Evolutionary conservation across 371 early-diverging fungal genomes (phyloP), one percentile per base, ranked within the genome.

Genomic region (Mucor lusitanicus): DNA sequence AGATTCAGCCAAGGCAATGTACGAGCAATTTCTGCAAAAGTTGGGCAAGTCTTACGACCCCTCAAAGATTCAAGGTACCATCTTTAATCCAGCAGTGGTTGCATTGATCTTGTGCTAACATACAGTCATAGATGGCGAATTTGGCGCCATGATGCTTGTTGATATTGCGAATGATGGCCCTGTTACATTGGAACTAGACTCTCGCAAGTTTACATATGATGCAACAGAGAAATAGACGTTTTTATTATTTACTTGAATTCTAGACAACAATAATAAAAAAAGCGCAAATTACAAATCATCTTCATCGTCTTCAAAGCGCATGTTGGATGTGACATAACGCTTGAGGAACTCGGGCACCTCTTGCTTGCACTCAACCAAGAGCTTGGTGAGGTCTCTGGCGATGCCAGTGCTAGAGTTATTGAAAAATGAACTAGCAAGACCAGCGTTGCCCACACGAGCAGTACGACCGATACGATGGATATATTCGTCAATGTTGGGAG

Each of bases 121-220:
- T 62, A 3, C 32, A 48, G 15, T 6, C 11, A 19, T 68, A 89
- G 92, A 92, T 75, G 94, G 92, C 8, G 83, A 78, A 55, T 92
- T 94, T 77, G 92, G 93, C 7, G 93, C 90, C 6, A 91, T 92
- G 95, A 95, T 96, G 96, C 63, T 84, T 58, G 96, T 97, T 15
- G 85, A 85, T 40, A 85, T 97, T 71, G 83, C 84, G 12, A 97
- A 97, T 75, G 97, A 94, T 59, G 90, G 93, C 12, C 94, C 93
- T n/a, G 93, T 93, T 28, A 93, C 93, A 0, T 67, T 93, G 32
- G 80, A 89, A 65, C 64, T 93, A 40, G 94, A 93, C 69, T 92
- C 94, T 13, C 78, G 88, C 46, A 88, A 88, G 63, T 88, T 85
- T 61, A 62, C 73, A 21, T 82, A 82, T 62, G 73, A 73, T 35